Evolutionary conservation across 805 yeast species (phyloP), one percentile per base, ranked within the genome.

Genomic region (Myxozyma monticola): DNA sequence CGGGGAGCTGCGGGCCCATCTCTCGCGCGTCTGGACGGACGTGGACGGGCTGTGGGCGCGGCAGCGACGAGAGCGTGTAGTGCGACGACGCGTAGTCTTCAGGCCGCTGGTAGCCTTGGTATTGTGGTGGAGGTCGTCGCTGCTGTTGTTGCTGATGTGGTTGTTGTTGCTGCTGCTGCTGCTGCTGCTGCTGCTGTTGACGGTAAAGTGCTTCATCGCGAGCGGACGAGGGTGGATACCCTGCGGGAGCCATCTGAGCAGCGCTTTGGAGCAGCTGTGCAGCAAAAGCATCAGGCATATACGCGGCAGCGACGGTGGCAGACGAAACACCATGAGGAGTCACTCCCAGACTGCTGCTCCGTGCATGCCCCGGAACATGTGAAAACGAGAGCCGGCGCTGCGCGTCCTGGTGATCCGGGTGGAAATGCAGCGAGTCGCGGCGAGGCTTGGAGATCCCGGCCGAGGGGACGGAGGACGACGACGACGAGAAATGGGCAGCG

Each of bases 381-480:
- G 31, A 14, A 28, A 14, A 9, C 31, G 47, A 30, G 12, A 21
- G 22, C n/a, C 29, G 14, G 40, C 40, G 33, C 15, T 24, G 26
- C 42, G 42, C 18, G 42, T 14, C 6, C 33, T 24, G 38, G 40
- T 21, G 33, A 20, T 39, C 41, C 17, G 24, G 30, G 30, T 48
- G 53, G 25, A 29, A 49, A 30, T 49, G 51, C 4, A 42, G 18
- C n/a, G 37, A 26, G 28, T 48, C 47, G 14, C 47, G 53, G 10
- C 45, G 49, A 17, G 49, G 44, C 38, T 49, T 49, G 26, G 45
- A 26, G 21, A 49, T 49, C 10, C 42, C 41, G 4, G 45, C 45
- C 14, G 53, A 18, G 26, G 47, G 26, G 2, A 29, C 24, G 33
- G 51, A 35, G 14, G 42, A 26, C 4, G 45, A 18, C 36, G 42